Base-by-base conservation (phyloP, 495 filamentous ascomycete genomes). In the Aspergillus avenaceus region DNA sequence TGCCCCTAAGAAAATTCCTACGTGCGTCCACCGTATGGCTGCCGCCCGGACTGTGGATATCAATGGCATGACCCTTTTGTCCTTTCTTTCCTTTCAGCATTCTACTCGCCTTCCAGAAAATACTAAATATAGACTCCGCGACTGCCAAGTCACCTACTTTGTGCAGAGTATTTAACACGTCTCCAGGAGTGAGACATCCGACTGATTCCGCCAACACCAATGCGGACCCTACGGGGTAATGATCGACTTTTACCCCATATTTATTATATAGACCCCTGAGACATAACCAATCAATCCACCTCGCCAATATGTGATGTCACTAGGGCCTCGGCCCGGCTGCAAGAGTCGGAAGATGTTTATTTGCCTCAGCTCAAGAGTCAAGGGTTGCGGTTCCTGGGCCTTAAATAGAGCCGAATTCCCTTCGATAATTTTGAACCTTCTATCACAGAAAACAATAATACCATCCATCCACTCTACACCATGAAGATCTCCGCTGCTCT, bases 401-500 rank as follows among this genome's bases (percentile, higher is more conserved):
- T 38, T 38, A 19, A n/a, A n/a, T n/a, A n/a, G n/a, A n/a, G n/a
- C n/a, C n/a, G n/a, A n/a, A n/a, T n/a, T n/a, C n/a, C n/a, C n/a
- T n/a, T n/a, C n/a, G n/a, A n/a, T n/a, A n/a, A n/a, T n/a, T n/a
- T n/a, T n/a, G n/a, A n/a, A n/a, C n/a, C n/a, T n/a, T n/a, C n/a
- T n/a, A n/a, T 31, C 28, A 31, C 28, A 11, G 28, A 3, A 31
- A 31, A 31, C 8, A n/a, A n/a, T n/a, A n/a, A n/a, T n/a, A n/a
- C n/a, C n/a, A n/a, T n/a, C n/a, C n/a, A 8, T 31, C 9, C 2
- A 31, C 28, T 31, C 28, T 3, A 3, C 8, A 3, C 2, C 2
- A 71, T 71, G 68, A 71, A 69, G 62, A 41, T 71, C 60, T 52
- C 64, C 14, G 38, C 50, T 23, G 50, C 64, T 22, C 43, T 71